Conservation (phyloP, 148 eudicot species). For the Rhododendron mucronatum region DNA sequence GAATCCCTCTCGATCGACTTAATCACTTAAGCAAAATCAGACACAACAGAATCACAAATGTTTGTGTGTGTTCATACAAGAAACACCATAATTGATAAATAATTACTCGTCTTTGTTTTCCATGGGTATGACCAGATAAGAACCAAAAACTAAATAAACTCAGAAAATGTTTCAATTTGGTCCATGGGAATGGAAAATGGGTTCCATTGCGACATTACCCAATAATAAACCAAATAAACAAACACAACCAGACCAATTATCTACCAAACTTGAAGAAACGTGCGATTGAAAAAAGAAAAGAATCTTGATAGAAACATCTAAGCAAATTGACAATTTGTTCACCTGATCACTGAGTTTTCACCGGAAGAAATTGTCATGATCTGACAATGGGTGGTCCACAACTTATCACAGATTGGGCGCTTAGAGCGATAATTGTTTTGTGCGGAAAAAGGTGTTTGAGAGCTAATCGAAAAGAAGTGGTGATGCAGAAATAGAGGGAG, state of each 20-base stretch:
- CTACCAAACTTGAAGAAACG: neutral
- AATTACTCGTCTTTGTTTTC: too few species aligned
- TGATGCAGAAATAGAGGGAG: neutral
- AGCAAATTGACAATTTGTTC: neutral
- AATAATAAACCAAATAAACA: neutral
- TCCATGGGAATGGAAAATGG: neutral
- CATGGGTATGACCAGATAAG: neutral
- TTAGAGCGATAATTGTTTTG: neutral
- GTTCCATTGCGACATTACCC: neutral
- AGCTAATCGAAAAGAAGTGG: neutral
- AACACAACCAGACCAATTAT: neutral
- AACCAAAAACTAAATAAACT: neutral
- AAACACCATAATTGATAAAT: neutral
- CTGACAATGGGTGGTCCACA: neutral
- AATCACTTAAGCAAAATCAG: neutral
- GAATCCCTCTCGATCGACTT: neutral
- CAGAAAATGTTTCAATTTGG: neutral
- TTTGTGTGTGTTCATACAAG: neutral
- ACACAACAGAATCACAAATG: neutral
- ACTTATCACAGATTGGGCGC: neutral
- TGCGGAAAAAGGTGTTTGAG: neutral
- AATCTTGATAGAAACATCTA: neutral
- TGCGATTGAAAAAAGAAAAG: neutral
- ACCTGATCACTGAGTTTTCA: constrained; percentile 33
- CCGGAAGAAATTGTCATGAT: constrained; percentile 32